These are phyloP conservation scores for Trematosphaeria pertusa DNA, from an alignment of 2,329 filamentous ascomycete species.

Conservation along the genomic window DNA sequence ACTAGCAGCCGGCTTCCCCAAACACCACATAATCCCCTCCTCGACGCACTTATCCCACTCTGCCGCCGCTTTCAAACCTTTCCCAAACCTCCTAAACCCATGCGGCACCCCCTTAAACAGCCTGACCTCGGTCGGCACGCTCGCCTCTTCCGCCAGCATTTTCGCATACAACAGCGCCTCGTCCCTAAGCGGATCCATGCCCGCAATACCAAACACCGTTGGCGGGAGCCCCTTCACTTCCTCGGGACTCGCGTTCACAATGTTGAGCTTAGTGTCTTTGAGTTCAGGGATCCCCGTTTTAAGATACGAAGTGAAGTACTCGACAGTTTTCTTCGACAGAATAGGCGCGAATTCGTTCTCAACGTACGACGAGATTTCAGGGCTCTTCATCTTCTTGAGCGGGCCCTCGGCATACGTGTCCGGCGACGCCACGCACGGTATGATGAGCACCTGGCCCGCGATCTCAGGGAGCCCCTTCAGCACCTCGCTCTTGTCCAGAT, in stretches of 20 bases:
- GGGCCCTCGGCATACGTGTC: constrained; percentile 48
- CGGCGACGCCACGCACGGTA: constrained; percentile 47
- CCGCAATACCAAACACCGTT: constrained; percentile 58
- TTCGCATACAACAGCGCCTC: constrained; percentile 58
- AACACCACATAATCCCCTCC: constrained; percentile 53
- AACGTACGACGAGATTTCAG: constrained; percentile 50
- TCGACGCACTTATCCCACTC: constrained; percentile 55
- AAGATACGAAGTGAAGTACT: constrained; percentile 39
- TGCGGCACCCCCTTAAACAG: constrained; percentile 63
- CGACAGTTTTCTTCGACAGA: constrained; percentile 46
- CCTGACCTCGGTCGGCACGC: constrained; percentile 58
- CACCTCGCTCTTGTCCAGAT: constrained; percentile 48
- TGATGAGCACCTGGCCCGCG: constrained; percentile 56
- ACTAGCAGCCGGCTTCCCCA: constrained; percentile 44
- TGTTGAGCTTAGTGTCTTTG: constrained; percentile 41
- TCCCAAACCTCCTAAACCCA: constrained; percentile 57
- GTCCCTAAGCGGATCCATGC: constrained; percentile 58
- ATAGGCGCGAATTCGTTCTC: constrained; percentile 58
- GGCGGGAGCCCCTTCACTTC: constrained; percentile 54
- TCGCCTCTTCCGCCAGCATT: constrained; percentile 49
- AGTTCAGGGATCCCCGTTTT: constrained; percentile 29
- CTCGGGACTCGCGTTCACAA: constrained; percentile 40
- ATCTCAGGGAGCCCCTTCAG: constrained; percentile 41
- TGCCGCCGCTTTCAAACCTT: constrained; percentile 48
- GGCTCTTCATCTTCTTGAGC: constrained; percentile 46